These are phyloP conservation scores for Domatiomyces globalis DNA, from an alignment of 2,329 filamentous ascomycete genomes.

Conservation along the genomic window DNA sequence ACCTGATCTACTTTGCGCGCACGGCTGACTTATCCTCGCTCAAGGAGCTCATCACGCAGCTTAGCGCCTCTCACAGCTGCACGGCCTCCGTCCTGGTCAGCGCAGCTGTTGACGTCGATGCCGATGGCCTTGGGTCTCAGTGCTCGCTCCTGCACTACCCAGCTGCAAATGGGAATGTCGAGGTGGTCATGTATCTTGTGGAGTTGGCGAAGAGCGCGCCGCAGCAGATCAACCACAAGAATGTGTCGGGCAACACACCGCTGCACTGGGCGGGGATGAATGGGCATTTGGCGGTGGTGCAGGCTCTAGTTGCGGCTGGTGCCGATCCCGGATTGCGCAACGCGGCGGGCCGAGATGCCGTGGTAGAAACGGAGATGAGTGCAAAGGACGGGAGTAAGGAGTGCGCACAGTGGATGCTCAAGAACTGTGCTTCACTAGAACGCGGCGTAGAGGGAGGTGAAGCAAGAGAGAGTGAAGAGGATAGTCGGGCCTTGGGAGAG, in stretches of 20 bases:
- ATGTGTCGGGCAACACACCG: slow-evolving; percentile 75
- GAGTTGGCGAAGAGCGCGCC: slow-evolving; percentile 7
- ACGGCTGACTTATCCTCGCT: slow-evolving; percentile 62
- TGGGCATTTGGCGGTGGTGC: slow-evolving; percentile 68
- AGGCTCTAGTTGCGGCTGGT: slow-evolving; percentile 59
- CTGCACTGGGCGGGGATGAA: slow-evolving; percentile 91
- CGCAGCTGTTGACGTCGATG: slow-evolving; percentile 57
- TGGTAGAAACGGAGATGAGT: slow-evolving; percentile 55
- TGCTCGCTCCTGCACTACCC: slow-evolving; percentile 65
- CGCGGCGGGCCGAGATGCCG: slow-evolving; percentile 65
- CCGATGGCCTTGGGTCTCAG: slow-evolving; percentile 39
- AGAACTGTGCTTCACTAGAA: slow-evolving; percentile 15
- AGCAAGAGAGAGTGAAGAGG: neutral
- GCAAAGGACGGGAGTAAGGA: slow-evolving; percentile 10
- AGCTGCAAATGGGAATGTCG: slow-evolving; percentile 72
- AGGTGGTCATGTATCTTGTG: slow-evolving; percentile 35
- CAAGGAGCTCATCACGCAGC: slow-evolving; percentile 40
- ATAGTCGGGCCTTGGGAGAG: neutral
- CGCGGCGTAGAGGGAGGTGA: slow-evolving; percentile 7
- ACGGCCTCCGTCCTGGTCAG: slow-evolving; percentile 50
- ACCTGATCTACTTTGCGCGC: slow-evolving; percentile 77
- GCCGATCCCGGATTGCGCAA: slow-evolving; percentile 69
- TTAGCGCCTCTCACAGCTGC: slow-evolving; percentile 49
- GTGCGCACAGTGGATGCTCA: slow-evolving; percentile 19
- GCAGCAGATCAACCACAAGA: slow-evolving; percentile 38